A percentile compares a stretch with the other conserved stretches of the same genome.
phyloP scores from a whole-genome alignment of 768 basidiomycete genomes.

The Xerocomellus amylosporus region DNA sequence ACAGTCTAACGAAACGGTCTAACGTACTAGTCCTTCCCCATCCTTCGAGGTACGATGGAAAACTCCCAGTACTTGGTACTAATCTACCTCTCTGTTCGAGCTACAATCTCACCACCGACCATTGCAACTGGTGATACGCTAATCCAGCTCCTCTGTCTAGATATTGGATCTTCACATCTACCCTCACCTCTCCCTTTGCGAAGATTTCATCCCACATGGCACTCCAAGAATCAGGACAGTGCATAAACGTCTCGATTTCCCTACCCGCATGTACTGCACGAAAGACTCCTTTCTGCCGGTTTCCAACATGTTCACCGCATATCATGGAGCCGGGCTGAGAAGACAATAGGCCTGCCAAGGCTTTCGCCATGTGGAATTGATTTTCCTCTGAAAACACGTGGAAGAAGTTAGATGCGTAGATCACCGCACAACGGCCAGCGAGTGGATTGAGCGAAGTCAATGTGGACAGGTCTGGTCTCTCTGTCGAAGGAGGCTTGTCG shows the following conservation, averaged over 20 bases:
- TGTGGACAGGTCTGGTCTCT: constrained; percentile 28
- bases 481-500: constrained; percentile 21
- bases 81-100: background rate
- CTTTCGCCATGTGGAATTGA: constrained; percentile 29
- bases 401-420: constrained; percentile 52
- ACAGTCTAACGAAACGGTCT: too few relatives aligned
- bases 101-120: constrained; percentile 27
- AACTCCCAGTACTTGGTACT: too few relatives aligned
- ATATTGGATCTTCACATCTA: background rate
- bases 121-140: constrained; percentile 14
- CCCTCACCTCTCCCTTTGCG: constrained; percentile 11
- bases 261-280: background rate
- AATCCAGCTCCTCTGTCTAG: background rate
- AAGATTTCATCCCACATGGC: constrained; percentile 41
- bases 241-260: constrained; percentile 24
- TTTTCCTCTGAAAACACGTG: constrained; percentile 33
- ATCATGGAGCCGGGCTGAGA: constrained; percentile 31
- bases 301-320: constrained; percentile 28
- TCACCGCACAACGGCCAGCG: constrained; percentile 46
- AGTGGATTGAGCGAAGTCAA: constrained; percentile 47
- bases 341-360: constrained; percentile 30
- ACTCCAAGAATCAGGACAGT: constrained; percentile 35
- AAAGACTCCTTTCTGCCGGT: background rate
- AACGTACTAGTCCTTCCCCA: too few relatives aligned
- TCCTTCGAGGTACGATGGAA: too few relatives aligned